Conservation (phyloP, 345 rosid species). For the Orychophragmus violaceus region DNA sequence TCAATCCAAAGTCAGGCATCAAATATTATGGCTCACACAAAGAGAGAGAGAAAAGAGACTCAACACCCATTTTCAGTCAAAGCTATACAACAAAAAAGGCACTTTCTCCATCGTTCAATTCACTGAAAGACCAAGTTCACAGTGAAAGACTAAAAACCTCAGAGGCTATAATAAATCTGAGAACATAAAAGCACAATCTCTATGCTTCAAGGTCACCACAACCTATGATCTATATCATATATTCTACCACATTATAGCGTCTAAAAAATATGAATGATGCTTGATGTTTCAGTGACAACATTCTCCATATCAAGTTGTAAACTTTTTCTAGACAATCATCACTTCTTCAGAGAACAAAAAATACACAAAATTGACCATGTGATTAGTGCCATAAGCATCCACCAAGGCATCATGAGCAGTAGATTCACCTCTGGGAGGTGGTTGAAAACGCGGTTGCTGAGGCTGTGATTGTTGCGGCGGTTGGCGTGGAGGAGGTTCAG, state of each 20-base stretch:
- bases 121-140: not conserved
- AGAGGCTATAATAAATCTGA: not conserved
- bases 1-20: no score
- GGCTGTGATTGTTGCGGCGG: no score
- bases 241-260: not conserved
- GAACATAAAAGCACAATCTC: not conserved
- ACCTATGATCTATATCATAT: no score
- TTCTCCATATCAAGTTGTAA: not conserved
- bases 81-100: constrained; percentile 8
- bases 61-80: no score
- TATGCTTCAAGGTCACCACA: not conserved
- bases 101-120: not conserved
- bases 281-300: no score
- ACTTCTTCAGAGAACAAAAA: not conserved
- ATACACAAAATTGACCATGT: constrained; percentile 33
- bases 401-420: no score
- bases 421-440: no score
- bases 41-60: no score
- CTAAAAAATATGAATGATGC: not conserved
- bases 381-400: no score
- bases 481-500: no score
- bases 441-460: no score
- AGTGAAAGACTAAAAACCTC: constrained; percentile 1
- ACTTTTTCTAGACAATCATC: not conserved
- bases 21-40: no score